phyloP scores from a whole-genome alignment of 768 basidiomycete genomes.

The Xerocomellus amylosporus region DNA sequence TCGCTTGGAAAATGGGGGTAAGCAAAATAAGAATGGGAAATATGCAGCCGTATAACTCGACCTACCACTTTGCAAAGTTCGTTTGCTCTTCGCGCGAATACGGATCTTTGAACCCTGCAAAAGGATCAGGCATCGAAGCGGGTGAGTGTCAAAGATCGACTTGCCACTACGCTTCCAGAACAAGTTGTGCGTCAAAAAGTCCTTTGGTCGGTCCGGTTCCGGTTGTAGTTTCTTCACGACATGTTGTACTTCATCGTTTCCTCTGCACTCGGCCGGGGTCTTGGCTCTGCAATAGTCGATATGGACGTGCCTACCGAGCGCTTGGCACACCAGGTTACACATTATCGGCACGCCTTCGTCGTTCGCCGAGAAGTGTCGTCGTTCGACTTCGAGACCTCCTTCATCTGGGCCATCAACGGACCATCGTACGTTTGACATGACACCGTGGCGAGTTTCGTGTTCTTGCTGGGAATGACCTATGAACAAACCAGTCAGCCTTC shows the following conservation, averaged over 20 bases:
- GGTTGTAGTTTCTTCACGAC: slow-evolving; percentile 40
- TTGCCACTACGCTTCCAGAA: slow-evolving; percentile 57
- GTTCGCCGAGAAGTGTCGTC: slow-evolving; percentile 48
- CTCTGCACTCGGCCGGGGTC: slow-evolving; percentile 33
- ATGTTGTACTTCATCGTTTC: slow-evolving; percentile 45
- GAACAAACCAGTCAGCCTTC: background rate
- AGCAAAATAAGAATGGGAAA: background rate
- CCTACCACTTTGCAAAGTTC: slow-evolving; percentile 53
- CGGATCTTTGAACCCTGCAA: slow-evolving; percentile 59
- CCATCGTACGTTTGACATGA: slow-evolving; percentile 58
- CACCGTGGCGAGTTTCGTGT: slow-evolving; percentile 60
- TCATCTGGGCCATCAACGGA: slow-evolving; percentile 51
- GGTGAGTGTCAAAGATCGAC: background rate
- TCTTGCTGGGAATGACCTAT: slow-evolving; percentile 55
- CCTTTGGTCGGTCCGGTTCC: slow-evolving; percentile 47
- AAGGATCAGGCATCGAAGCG: background rate
- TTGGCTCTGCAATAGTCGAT: slow-evolving; percentile 52
- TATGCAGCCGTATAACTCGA: background rate
- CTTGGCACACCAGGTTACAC: slow-evolving; percentile 52
- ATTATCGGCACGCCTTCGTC: slow-evolving; percentile 62
- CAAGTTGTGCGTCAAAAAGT: slow-evolving; percentile 52
- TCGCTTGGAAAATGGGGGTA: slow-evolving; percentile 35
- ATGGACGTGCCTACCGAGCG: slow-evolving; percentile 53
- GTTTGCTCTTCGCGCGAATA: slow-evolving; percentile 55
- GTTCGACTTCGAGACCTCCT: slow-evolving; percentile 46